phyloP scores from a whole-genome alignment of 768 basidiomycete species.

The Tulasnella sp. region DNA sequence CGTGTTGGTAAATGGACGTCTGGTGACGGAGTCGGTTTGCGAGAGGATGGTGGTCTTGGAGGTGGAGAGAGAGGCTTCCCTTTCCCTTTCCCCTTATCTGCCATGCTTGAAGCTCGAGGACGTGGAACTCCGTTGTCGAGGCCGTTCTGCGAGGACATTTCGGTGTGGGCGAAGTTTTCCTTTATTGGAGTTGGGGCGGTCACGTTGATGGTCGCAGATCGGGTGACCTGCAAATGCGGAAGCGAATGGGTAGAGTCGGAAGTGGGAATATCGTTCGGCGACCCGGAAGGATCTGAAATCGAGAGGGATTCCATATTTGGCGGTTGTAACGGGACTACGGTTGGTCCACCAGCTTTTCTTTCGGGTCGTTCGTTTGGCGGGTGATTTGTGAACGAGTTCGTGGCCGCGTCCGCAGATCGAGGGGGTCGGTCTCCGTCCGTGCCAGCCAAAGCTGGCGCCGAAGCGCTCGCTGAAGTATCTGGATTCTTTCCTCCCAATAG shows the following conservation, averaged over 20 bases:
- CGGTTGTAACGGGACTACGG: neutral
- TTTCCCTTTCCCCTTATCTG: neutral
- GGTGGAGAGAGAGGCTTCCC: neutral
- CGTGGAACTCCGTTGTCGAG: neutral
- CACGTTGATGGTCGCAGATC: neutral
- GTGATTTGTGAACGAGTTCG: neutral
- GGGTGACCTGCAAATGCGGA: neutral
- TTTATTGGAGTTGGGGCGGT: neutral
- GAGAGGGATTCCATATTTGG: neutral
- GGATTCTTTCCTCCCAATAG: neutral
- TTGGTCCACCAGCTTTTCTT: neutral
- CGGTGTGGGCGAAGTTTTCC: neutral
- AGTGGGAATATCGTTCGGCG: neutral
- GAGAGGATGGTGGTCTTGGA: constrained; percentile 3
- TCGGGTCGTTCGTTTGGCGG: neutral
- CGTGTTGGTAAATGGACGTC: neutral
- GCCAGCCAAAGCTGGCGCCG: neutral
- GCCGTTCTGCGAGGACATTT: neutral
- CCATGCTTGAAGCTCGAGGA: neutral
- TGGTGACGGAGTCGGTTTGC: neutral
- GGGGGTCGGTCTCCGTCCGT: neutral
- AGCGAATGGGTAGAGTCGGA: neutral
- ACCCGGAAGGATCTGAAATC: neutral
- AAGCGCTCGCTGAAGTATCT: neutral
- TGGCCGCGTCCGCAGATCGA: neutral